Evolutionary conservation across 1,139 yeast species (phyloP).

Genomic region (Lodderomyces metapsilosis): DNA sequence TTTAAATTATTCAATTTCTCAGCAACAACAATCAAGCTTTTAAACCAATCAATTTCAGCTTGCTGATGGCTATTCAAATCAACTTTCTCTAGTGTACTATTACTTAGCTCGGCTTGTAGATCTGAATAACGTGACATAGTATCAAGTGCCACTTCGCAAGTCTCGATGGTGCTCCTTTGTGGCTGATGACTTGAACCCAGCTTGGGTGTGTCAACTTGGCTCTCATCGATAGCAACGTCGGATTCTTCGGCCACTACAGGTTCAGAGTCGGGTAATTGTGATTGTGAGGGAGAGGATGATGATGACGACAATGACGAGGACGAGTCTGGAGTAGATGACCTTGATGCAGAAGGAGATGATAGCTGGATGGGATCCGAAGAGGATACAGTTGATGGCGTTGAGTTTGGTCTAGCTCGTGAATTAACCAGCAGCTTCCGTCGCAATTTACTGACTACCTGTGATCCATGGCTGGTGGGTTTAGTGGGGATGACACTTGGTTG

Average conservation of each 20-base stretch:
- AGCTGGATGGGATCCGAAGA: neutral
- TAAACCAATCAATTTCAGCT: constrained; percentile 25
- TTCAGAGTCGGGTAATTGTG: neutral
- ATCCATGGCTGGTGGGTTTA: no score
- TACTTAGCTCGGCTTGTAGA: neutral
- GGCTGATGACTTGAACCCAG: neutral
- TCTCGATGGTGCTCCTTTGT: neutral
- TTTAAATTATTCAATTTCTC: constrained; percentile 30
- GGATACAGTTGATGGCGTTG: neutral
- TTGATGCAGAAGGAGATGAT: neutral
- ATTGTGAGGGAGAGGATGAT: neutral
- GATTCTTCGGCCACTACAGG: neutral
- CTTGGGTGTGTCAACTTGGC: neutral
- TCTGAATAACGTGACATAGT: neutral
- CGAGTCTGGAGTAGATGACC: neutral
- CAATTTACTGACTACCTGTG: neutral
- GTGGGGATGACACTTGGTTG: no score
- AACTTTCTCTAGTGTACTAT: neutral
- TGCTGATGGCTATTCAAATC: constrained; percentile 4
- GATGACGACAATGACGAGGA: neutral
- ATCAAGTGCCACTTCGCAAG: neutral
- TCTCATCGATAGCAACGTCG: no score
- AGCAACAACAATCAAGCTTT: constrained; percentile 24
- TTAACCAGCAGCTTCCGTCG: neutral
- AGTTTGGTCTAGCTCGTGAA: neutral